Base-by-base conservation (phyloP, 163 green algal genomes). In the Scenedesmus sp. region DNA sequence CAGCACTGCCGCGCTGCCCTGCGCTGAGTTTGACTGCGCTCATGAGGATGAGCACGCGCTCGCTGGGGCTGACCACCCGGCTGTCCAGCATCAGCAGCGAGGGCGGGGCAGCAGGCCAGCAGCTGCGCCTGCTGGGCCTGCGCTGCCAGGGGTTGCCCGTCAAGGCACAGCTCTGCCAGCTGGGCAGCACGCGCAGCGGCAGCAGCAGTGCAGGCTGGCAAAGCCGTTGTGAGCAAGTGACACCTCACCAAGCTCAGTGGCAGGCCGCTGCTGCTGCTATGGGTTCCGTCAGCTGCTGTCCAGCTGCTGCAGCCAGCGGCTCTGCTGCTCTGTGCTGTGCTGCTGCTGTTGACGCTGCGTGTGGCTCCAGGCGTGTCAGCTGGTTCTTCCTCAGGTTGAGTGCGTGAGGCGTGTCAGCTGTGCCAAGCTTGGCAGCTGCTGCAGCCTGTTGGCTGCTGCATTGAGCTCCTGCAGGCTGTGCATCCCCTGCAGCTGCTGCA, bases 181-280 rank as follows among this genome's bases (percentile, higher is more conserved):
- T 2, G 44, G 61, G 68, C 70, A 83, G n/a, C 2, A 6, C 18
- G 33, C 65, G 10, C 65, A 83, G 43, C 68, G 43, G 72, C 68
- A 83, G 81, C 49, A 72, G 68, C 6, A 42, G 13, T 72, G 42
- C 85, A 94, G 91, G 59, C 59, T 35, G 97, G 33, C 95, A 93
- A 37, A 96, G 65, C 30, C 92, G 3, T 93, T 92, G 53, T 97
- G 93, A 1, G 98, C 96, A 16, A 97, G 91, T 18, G 97, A 97
- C 70, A 99, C 18, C 91, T 88, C n/a, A 95, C 83, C 73, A 99
- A 90, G 46, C 89, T 93, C 79, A 96, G 95, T 33, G 96, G 95
- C 3, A 98, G 53, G 37, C 24, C 35, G 33, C 46, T 30, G 53
- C 70, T 78, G 6, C 70, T 73, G 49, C n/a, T 76, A 51, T 0